Percentiles rank a stretch among this genome's conserved stretches.
These are phyloP conservation scores for Phytophthora pini DNA, from an alignment of 352 stramenopile species.

Conservation along the genomic window DNA sequence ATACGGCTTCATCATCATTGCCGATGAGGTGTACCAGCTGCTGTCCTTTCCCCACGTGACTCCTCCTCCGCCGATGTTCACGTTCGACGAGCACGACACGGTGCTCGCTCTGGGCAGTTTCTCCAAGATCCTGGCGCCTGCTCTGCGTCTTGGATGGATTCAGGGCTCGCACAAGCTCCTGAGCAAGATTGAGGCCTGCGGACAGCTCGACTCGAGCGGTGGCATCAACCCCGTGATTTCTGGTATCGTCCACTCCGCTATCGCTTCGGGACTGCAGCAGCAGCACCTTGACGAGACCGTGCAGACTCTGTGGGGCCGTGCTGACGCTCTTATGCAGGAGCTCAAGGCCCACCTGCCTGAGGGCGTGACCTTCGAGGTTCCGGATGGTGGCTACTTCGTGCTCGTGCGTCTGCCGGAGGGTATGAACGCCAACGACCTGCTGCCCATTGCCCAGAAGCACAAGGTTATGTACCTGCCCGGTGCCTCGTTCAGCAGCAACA, in stretches of 20 bases:
- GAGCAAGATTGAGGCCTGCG: constrained; percentile 78
- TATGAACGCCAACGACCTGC: constrained; percentile 78
- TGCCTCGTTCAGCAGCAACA: constrained; percentile 81
- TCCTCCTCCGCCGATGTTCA: constrained; percentile 85
- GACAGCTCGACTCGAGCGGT: constrained; percentile 92
- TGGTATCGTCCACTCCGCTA: constrained; percentile 83
- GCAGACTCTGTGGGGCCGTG: constrained; percentile 76
- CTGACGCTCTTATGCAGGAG: constrained; percentile 79
- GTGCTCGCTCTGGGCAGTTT: constrained; percentile 93
- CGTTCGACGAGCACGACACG: constrained; percentile 81
- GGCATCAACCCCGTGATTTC: constrained; percentile 94
- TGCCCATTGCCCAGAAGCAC: constrained; percentile 84
- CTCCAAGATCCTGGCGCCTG: constrained; percentile 95
- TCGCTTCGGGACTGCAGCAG: constrained; percentile 73
- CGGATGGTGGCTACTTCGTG: constrained; percentile 91
- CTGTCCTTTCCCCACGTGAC: constrained; percentile 91
- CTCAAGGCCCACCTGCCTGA: constrained; percentile 68
- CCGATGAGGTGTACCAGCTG: constrained; percentile 96
- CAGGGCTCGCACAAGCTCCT: constrained; percentile 76
- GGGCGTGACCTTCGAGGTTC: constrained; percentile 74
- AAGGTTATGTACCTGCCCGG: constrained; percentile 89
- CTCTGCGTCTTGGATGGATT: constrained; percentile 91
- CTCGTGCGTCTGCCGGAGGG: constrained; percentile 81
- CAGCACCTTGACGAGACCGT: constrained; percentile 80
- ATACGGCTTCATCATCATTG: constrained; percentile 92